Base-by-base conservation (phyloP, 805 yeast species). In the Teunomyces kruisii region DNA sequence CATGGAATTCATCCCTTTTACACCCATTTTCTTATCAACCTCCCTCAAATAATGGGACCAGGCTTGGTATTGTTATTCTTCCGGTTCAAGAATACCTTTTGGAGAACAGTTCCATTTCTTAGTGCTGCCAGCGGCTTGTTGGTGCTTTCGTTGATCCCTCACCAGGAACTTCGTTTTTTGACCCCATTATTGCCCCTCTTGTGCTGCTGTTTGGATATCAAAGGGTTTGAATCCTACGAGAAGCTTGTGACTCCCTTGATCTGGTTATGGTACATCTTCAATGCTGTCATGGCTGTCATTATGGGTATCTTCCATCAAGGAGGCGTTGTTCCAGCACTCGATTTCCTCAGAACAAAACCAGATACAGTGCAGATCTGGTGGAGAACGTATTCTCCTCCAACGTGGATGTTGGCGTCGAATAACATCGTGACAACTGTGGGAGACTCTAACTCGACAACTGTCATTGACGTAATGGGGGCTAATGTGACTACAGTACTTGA, bases 341-440 rank as follows among this genome's bases (percentile, higher is more conserved):
- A 68, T 16, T 58, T 72, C 43, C 41, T 80, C 2, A 62, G 64
- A 14, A 26, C 37, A 14, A 13, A 33, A 6, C 31, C 32, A 14
- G 30, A 33, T 2, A 64, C 74, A 0, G 67, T 80, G 0, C 76
- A 80, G 29, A 57, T 92, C 4, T 92, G 96, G 89, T 92, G 98
- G 98, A 82, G 89, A 61, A 89, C 97, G 0, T 94, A 92, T 55
- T 79, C 88, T 3, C 97, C 98, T 0, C 98, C 99, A 3, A 78
- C 88, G 4, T 94, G 96, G 96, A 61, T 92, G 45, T 67, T 85
- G 26, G 38, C 38, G 7, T 35, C 28, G 7, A n/a, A 19, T 3
- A n/a, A 24, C 6, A 22, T 26, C 3, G 12, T 10, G 12, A 26
- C 28, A 4, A 26, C 9, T 8, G 12, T 26, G 28, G 74, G 72